Base-by-base conservation (phyloP, 2,329 filamentous ascomycete genomes). In the Microcera coccophila region DNA sequence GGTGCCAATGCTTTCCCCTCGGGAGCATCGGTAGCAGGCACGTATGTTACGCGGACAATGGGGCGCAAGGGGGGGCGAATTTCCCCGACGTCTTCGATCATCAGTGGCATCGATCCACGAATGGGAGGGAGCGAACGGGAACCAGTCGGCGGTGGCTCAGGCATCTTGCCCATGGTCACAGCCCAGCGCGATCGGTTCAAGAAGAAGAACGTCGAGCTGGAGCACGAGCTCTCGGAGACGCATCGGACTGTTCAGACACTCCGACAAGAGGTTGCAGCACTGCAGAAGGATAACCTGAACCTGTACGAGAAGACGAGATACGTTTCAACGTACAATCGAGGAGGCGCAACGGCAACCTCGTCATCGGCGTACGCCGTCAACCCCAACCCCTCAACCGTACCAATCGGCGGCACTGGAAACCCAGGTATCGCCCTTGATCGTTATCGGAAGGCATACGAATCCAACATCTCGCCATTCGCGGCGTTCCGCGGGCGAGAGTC, bases 241-340 rank as follows among this genome's bases (percentile, higher is more conserved):
- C 89, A 97, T 65, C 78, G 81, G 36, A 86, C 80, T 1, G 82
- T 96, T 17, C 91, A 90, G 16, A 85, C 90, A 26, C 74, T 98
- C 36, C 82, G 93, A 33, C 88, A 94, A 57, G 93, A 98, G 63
- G 82, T 97, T 47, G 85, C 90, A 5, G 88, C 90, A 2, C 73
- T 98, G 31, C 94, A 98, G 62, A 95, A 90, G 64, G 93, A 98
- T 67, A 98, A 98, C 62, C 75, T 98, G 26, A 90, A 86, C 57
- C 76, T 98, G 7, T 98, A 98, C 65, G 93, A 98, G 67, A 98
- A 97, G 76, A 95, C 91, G 15, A 82, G 93, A 54, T 98, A 98
- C 63, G 83, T 97, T 18, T 95, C 90, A 5, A 90, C 88, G 3
- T 98, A 96, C 72, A 95, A 84, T 64, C 82, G 90, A 40, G 78